Evolutionary conservation across 2,329 filamentous ascomycete species (phyloP), one percentile per base, ranked within the genome.

Genomic region (Alternaria sp.): DNA sequence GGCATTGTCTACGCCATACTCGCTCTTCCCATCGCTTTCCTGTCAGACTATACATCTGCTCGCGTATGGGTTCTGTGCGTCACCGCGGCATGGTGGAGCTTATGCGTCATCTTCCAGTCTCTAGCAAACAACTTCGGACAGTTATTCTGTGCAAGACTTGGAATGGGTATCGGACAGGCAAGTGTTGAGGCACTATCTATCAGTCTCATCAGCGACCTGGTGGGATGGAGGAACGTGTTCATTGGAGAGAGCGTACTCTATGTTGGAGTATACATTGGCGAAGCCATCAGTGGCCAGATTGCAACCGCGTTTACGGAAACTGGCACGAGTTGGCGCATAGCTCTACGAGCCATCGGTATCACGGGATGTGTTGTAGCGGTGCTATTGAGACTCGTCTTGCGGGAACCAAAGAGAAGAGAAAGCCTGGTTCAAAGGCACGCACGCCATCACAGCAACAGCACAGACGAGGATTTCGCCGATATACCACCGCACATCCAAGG

Each of bases 211-310:
- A 53, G 49, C 18, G 49, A 53, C 26, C 5, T 53, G 49, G 49
- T 53, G 5, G 49, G 49, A 53, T 53, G 49, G 49, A 53, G 49
- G 5, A 53, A 53, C 4, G 49, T 53, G 18, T 53, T 53, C 49
- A 53, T 53, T 1, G 49, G 49, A 53, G 49, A 53, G 28, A 53
- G 49, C 3, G n/a, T 53, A 20, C 28, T 53, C 12, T 53, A 53
- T 37, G 49, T 53, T 12, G 49, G 49, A 14, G 49, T 53, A n/a
- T 53, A 53, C 28, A 53, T 53, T 2, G 49, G 49, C 26, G 49
- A 53, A 53, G 49, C 49, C 49, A 53, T 53, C 49, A 53, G 49
- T 30, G 49, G 49, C 6, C 49, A 53, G 28, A 53, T 53, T 4
- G 49, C 49, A 8, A 53, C 49, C 8, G 49, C 49, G n/a, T 53